Evolutionary conservation across 306 rosid species (phyloP), one percentile per base, ranked within the genome.

Genomic region (Cercis canadensis): DNA sequence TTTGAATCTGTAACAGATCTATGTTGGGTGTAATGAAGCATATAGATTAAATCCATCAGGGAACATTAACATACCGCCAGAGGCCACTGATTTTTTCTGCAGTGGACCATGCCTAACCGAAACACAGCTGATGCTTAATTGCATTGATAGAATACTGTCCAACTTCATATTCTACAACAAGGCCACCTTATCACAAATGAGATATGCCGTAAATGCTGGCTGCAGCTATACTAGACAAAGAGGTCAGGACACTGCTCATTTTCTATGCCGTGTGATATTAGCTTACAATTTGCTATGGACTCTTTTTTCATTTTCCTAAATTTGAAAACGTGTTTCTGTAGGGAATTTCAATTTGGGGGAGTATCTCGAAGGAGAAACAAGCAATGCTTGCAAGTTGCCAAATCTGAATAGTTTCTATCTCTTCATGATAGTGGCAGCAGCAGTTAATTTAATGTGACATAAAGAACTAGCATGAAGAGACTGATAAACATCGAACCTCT

Each of bases 11-110:
- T n/a, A n/a, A 57, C 84, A 85, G 96, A 80, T 87, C 16, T 90
- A 87, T 69, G 62, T 13, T 43, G 84, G 80, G 45, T 90, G 93
- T 62, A 53, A 75, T 34, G 85, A 85, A 50, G 81, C 84, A 13
- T 90, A 85, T 43, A 84, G 96, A 78, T 78, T 90, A 75, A 87
- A 84, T 50, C 87, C 92, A 54, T 83, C 87, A 49, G 94, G 92
- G 69, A 77, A 74, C 70, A 58, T 90, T 24, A 77, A 81, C 9
- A 70, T 88, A 14, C 94, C 97, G 58, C 70, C 80, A 12, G 83
- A 81, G 69, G 92, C 82, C 13, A 57, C 70, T 66, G 84, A 79
- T 65, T 21, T 73, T 46, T 88, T 90, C 84, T 88, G 94, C 37
- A 80, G 72, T 69, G 90, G 90, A 70, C 92, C 94, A 6, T 90